Evolutionary conservation across 495 filamentous ascomycete genomes (phyloP).

Genomic region (Penicillium cosmopolitanum): DNA sequence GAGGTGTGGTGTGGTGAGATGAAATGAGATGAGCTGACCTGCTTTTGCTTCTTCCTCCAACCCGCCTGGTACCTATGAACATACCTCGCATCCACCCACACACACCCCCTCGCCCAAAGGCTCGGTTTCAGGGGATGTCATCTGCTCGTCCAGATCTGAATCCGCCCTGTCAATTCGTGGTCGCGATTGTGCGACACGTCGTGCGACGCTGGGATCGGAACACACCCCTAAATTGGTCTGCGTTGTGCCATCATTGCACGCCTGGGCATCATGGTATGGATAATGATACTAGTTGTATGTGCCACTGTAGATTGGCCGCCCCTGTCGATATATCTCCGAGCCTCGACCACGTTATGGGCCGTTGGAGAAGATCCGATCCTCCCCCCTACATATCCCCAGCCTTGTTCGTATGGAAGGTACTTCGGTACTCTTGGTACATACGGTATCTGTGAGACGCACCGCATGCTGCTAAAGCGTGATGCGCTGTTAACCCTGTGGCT

Average conservation of each 20-base stretch:
- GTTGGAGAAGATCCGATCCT: conserved; percentile 11
- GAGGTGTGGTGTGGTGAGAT: not conserved
- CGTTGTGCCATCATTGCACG: conserved; percentile 4
- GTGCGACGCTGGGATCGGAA: conserved; percentile 28
- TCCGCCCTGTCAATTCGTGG: conserved; percentile 14
- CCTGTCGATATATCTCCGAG: conserved; percentile 16
- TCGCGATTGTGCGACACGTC: conserved; percentile 23
- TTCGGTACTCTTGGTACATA: not conserved
- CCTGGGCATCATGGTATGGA: not conserved
- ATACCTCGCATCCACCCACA: not conserved
- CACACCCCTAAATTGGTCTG: conserved; percentile 3
- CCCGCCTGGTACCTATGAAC: not conserved
- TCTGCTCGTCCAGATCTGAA: conserved; percentile 30
- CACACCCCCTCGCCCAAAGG: not conserved
- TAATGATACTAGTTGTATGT: too few species aligned
- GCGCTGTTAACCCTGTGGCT: conserved; percentile 1
- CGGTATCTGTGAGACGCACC: conserved; percentile 2
- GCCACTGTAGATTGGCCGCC: too few species aligned
- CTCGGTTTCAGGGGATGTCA: conserved; percentile 11
- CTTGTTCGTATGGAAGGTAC: not conserved
- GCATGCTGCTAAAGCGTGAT: conserved; percentile 3
- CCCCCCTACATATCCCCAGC: not conserved
- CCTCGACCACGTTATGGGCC: conserved; percentile 23
- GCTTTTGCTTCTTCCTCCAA: conserved; percentile 2
- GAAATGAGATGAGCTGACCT: conserved; percentile 1